A percentile compares a stretch with the other conserved stretches of the same genome.
phyloP scores from a whole-genome alignment of 139 green algal genomes.

The Mesostigma viride region DNA sequence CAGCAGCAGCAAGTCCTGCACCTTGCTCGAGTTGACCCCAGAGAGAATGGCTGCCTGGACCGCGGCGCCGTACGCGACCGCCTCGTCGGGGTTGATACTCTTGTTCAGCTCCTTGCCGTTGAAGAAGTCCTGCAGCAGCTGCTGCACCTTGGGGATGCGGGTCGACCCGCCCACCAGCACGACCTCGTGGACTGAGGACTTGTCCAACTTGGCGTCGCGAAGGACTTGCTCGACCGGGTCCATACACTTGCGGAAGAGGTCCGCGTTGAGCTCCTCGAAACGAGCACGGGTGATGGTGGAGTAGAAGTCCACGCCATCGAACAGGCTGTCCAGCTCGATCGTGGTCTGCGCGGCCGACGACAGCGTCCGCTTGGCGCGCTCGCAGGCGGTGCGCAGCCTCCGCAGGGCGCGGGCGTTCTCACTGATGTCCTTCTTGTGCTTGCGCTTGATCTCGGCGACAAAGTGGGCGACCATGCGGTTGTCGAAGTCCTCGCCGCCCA shows the following conservation, averaged over 20 bases:
- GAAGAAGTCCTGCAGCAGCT: constrained; percentile 96
- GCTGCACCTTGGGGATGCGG: constrained; percentile 96
- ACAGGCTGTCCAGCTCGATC: constrained; percentile 93
- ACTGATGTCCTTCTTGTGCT: constrained; percentile 95
- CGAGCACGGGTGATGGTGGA: constrained; percentile 85
- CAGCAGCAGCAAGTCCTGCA: constrained; percentile 95
- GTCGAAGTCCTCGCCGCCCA: constrained; percentile 96
- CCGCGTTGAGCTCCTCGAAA: constrained; percentile 98
- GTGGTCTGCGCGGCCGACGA: constrained; percentile 73
- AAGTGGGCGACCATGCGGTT: constrained; percentile 85
- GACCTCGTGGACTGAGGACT: constrained; percentile 74
- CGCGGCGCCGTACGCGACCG: constrained; percentile 92
- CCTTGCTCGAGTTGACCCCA: constrained; percentile 80
- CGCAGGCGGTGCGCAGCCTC: constrained; percentile 75
- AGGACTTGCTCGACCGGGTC: constrained; percentile 92
- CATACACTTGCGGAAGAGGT: constrained; percentile 98
- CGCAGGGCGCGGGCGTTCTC: constrained; percentile 64
- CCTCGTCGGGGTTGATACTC: constrained; percentile 98
- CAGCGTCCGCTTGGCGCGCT: constrained; percentile 86
- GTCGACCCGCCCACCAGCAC: constrained; percentile 92
- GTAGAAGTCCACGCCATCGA: constrained; percentile 95
- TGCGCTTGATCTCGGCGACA: constrained; percentile 93
- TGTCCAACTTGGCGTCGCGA: constrained; percentile 82
- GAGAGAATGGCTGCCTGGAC: constrained; percentile 92
- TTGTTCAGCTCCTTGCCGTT: constrained; percentile 99